Evolutionary conservation across 192 early-diverging fungal species (phyloP), one percentile per base, ranked within the genome.

Genomic region (Spizellomyces punctatus): DNA sequence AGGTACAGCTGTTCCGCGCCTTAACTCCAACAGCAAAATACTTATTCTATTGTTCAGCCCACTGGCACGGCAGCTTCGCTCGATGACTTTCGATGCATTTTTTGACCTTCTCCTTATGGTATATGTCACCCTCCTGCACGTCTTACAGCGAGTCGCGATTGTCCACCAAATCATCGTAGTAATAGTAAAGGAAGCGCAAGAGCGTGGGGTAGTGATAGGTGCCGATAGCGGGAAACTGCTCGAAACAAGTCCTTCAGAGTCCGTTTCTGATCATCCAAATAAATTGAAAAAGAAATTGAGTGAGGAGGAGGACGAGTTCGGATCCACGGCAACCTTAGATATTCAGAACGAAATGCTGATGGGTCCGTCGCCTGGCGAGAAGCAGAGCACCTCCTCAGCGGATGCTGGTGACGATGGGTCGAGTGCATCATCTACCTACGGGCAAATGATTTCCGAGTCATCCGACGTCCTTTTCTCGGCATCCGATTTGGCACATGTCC

Each of bases 21-120:
- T 0, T 12, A n/a, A n/a, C 14, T n/a, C 14, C 14, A 54, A 54
- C 50, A 4, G 50, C 12, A 54, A 54, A 2, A n/a, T n/a, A 54
- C 12, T 54, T 19, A 54, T 55, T 10, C 52, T 19, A 67, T 59
- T 46, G 17, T 50, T 36, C 27, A 81, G 80, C 16, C 86, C 85
- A 1, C 79, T 95, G 6, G 87, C 91, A 0, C 89, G 86, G 27
- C 86, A 89, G 59, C 72, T 95, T 6, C 86, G 88, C 58, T 71
- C 79, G 14, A 94, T 97, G 92, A 89, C 91, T 3, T 91, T 96
- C 73, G 89, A 93, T 54, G 81, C 91, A 19, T 99, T 95, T 71
- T 90, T 90, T 64, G 83, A 90, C 22, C 83, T 93, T 76, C 73
- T 97, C 4, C 69, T 91, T 7, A 86, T 85, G 54, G 88, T 96